Conservation (phyloP, 2,329 filamentous ascomycete species). For the Tolypocladium pustulatum region DNA sequence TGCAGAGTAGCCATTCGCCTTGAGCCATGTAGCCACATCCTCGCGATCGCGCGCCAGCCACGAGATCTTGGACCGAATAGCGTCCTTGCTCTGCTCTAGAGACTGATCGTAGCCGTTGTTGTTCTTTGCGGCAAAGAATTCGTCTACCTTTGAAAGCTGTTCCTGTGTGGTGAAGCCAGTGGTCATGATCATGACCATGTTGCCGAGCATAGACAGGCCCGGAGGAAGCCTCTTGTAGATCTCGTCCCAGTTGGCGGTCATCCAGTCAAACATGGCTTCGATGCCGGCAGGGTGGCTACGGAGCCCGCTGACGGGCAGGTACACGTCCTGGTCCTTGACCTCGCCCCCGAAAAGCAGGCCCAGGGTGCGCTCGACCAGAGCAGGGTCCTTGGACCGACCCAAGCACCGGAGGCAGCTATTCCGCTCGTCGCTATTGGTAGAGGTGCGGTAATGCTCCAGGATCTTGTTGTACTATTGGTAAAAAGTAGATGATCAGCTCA, state of each 20-base stretch:
- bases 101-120: slow-evolving; percentile 80
- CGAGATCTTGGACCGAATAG: slow-evolving; percentile 63
- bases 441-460: slow-evolving; percentile 63
- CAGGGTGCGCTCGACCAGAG: slow-evolving; percentile 74
- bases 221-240: slow-evolving; percentile 74
- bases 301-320: slow-evolving; percentile 74
- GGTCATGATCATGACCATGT: slow-evolving; percentile 73
- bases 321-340: slow-evolving; percentile 90
- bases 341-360: slow-evolving; percentile 65
- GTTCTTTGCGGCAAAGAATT: slow-evolving; percentile 73
- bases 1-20: slow-evolving; percentile 10
- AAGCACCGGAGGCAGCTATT: slow-evolving; percentile 81
- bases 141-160: slow-evolving; percentile 65
- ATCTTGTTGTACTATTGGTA: slow-evolving; percentile 58
- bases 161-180: slow-evolving; percentile 68
- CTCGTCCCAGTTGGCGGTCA: slow-evolving; percentile 81
- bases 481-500: slow-evolving; percentile 5
- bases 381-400: slow-evolving; percentile 66
- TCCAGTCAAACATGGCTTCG: slow-evolving; percentile 69
- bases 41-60: slow-evolving; percentile 14
- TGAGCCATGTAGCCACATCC: slow-evolving; percentile 14
- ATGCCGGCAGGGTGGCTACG: slow-evolving; percentile 70
- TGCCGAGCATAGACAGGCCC: slow-evolving; percentile 75
- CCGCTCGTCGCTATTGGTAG: slow-evolving; percentile 66
- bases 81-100: slow-evolving; percentile 80